Evolutionary conservation across 1,284 basidiomycete genomes (phyloP).

Genomic region (Phellopilus nigrolimitatus): DNA sequence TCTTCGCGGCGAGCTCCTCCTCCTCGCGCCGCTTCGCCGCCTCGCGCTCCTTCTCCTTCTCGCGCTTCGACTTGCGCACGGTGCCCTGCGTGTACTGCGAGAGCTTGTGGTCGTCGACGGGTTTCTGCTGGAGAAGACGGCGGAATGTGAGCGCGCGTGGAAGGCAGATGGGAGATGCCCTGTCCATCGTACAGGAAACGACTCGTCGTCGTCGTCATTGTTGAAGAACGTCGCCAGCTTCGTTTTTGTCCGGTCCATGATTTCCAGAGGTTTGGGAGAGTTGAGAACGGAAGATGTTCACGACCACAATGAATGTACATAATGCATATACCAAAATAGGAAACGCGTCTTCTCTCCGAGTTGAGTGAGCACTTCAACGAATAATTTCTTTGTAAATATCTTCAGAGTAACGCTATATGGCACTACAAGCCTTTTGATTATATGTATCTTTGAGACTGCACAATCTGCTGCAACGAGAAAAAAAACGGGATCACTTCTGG

Average conservation of each 20-base stretch:
- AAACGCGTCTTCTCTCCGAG: too few species aligned
- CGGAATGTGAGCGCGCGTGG: constrained; percentile 51
- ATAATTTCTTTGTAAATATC: too few species aligned
- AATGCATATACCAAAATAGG: too few species aligned
- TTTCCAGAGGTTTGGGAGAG: background rate
- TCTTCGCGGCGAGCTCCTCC: constrained; percentile 72
- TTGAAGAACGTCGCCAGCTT: constrained; percentile 77
- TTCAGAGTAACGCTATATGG: too few species aligned
- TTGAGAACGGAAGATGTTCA: too few species aligned
- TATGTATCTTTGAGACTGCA: too few species aligned
- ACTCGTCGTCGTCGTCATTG: constrained; percentile 70
- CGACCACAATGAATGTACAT: too few species aligned
- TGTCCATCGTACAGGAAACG: constrained; percentile 79
- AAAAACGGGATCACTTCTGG: background rate
- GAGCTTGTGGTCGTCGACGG: constrained; percentile 71
- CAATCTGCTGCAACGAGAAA: too few species aligned
- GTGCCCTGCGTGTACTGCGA: constrained; percentile 73
- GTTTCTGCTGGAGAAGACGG: constrained; percentile 58
- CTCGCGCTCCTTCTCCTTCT: constrained; percentile 87
- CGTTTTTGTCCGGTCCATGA: constrained; percentile 76
- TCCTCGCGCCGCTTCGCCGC: constrained; percentile 82
- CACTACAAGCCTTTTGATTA: too few species aligned
- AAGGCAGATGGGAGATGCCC: constrained; percentile 52
- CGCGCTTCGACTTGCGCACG: constrained; percentile 69
- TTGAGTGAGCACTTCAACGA: too few species aligned